Percentiles rank a stretch among this genome's conserved stretches.
phyloP scores from a whole-genome alignment of 1,284 basidiomycete genomes.

The Heterobasidion parviporum region DNA sequence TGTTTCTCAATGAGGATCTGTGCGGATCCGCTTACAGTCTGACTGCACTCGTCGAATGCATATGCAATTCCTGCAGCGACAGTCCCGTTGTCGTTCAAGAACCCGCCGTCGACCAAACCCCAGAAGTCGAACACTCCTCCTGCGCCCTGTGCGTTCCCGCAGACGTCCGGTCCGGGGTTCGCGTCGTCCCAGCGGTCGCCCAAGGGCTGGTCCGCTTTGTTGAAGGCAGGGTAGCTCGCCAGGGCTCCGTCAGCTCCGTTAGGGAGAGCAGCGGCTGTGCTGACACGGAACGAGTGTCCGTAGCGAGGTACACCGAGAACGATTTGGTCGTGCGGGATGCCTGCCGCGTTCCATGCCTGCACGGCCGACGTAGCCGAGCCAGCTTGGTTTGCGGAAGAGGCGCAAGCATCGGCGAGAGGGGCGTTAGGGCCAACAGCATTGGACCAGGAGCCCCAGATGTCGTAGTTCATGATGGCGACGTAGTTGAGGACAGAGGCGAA shows the following conservation, averaged over 20 bases:
- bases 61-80: conserved; percentile 34
- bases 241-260: conserved; percentile 19
- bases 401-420: conserved; percentile 71
- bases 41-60: conserved; percentile 47
- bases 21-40: conserved; percentile 39
- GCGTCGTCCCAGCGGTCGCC: conserved; percentile 48
- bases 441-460: conserved; percentile 55
- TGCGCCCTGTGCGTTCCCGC: conserved; percentile 36
- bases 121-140: conserved; percentile 46
- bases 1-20: not conserved
- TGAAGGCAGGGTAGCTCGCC: conserved; percentile 36
- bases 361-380: conserved; percentile 72
- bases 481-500: conserved; percentile 69
- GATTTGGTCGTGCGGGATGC: conserved; percentile 65
- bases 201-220: conserved; percentile 27
- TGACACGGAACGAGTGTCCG: conserved; percentile 48
- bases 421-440: conserved; percentile 62
- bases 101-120: conserved; percentile 44
- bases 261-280: conserved; percentile 24
- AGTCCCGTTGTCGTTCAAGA: conserved; percentile 41
- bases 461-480: conserved; percentile 83
- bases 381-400: conserved; percentile 41
- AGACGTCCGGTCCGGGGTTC: conserved; percentile 34
- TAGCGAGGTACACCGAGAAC: conserved; percentile 75
- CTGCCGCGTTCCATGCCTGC: conserved; percentile 62